A percentile compares a stretch with the other conserved stretches of the same genome.
These are phyloP conservation scores for Ramaria rubella DNA, from an alignment of 768 basidiomycete species.

Conservation along the genomic window DNA sequence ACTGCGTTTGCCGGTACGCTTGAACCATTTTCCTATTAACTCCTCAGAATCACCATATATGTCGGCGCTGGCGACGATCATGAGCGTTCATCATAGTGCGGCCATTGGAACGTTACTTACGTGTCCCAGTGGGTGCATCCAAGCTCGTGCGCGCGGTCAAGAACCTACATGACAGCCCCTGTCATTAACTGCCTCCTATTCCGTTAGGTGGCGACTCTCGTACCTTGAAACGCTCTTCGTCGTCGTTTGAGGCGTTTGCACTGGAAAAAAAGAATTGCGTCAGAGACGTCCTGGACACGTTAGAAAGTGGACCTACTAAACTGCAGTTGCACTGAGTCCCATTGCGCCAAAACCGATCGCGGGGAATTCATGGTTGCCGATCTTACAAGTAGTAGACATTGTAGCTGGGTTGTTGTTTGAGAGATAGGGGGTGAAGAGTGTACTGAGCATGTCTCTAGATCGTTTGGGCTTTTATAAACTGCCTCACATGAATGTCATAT, in stretches of 20 bases:
- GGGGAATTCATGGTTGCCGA: conserved; percentile 40
- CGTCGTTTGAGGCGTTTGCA: conserved; percentile 40
- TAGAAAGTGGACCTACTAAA: conserved; percentile 9
- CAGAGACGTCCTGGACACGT: neutral
- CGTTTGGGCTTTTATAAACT: too few species aligned
- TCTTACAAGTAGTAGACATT: conserved; percentile 32
- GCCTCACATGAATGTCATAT: too few species aligned
- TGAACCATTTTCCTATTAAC: conserved; percentile 44
- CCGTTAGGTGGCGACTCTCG: neutral
- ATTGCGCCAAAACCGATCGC: conserved; percentile 58
- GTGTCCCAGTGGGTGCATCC: conserved; percentile 46
- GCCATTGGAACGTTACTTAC: neutral
- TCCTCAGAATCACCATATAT: conserved; percentile 41
- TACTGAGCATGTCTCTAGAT: too few species aligned
- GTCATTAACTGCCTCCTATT: neutral
- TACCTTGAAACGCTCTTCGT: conserved; percentile 59
- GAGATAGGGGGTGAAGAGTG: too few species aligned
- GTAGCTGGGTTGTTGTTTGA: neutral
- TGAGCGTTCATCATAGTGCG: too few species aligned
- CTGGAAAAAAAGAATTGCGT: neutral
- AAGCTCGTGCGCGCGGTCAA: conserved; percentile 36
- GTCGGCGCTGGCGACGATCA: conserved; percentile 29
- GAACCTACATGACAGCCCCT: conserved; percentile 21
- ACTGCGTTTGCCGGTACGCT: conserved; percentile 41
- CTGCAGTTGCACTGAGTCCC: conserved; percentile 36